Evolutionary conservation across 2,329 filamentous ascomycete genomes (phyloP).

Genomic region (Aspergillus chevalieri): DNA sequence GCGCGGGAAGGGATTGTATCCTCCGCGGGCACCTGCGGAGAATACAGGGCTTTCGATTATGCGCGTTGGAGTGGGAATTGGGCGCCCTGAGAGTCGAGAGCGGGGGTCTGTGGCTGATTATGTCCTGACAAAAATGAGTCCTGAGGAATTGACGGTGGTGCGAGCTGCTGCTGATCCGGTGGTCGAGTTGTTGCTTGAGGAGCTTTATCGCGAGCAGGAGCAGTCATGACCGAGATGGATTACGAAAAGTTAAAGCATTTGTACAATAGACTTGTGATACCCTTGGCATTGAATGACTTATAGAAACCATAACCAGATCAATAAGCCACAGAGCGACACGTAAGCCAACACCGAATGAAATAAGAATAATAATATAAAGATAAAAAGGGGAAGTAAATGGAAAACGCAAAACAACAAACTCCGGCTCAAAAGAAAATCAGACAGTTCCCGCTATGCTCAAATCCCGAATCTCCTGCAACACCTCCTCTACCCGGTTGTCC

Average conservation of each 20-base stretch:
- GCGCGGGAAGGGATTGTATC: constrained; percentile 35
- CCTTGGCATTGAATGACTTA: neutral
- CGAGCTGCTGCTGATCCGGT: constrained; percentile 44
- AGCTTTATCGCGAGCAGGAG: constrained; percentile 34
- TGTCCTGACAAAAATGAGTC: constrained; percentile 65
- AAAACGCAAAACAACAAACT: constrained; percentile 6
- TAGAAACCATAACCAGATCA: neutral
- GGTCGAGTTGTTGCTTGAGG: constrained; percentile 48
- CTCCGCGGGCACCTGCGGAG: constrained; percentile 26
- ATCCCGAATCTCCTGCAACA: constrained; percentile 93
- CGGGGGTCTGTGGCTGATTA: constrained; percentile 64
- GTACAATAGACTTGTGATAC: neutral
- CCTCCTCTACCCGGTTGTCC: constrained; percentile 87
- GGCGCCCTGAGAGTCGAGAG: constrained; percentile 67
- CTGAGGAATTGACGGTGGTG: constrained; percentile 46
- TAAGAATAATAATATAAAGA: constrained; percentile 4
- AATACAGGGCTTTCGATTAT: constrained; percentile 35
- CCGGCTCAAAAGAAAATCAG: constrained; percentile 22
- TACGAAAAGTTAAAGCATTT: neutral
- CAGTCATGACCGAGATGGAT: neutral
- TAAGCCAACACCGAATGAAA: neutral
- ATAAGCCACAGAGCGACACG: neutral
- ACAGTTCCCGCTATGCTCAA: constrained; percentile 82
- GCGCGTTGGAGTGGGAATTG: constrained; percentile 78
- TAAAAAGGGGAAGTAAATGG: neutral